phyloP scores from a whole-genome alignment of 768 basidiomycete species.

The Strobilomyces echinocephalus region DNA sequence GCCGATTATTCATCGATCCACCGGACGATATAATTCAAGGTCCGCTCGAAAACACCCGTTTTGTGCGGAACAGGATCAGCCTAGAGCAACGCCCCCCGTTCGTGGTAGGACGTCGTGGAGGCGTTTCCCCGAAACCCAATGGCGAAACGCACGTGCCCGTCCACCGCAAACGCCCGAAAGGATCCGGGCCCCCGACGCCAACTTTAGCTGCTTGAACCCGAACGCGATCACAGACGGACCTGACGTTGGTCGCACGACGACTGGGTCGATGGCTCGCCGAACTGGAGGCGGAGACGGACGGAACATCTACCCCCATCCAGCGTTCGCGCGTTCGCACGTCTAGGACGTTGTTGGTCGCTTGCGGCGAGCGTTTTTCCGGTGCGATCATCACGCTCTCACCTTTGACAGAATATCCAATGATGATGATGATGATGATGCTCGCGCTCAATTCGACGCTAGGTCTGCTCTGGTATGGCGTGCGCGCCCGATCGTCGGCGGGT shows the following conservation, averaged over 20 bases:
- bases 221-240: too few species aligned
- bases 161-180: neutral
- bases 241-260: too few species aligned
- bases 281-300: neutral
- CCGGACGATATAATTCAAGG: neutral
- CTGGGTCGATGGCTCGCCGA: neutral
- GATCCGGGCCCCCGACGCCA: conserved; percentile 6
- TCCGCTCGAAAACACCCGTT: conserved; percentile 11
- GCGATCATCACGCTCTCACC: conserved; percentile 2
- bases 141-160: neutral
- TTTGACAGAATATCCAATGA: neutral
- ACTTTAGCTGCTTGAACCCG: neutral
- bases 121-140: conserved; percentile 2
- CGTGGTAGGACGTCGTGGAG: neutral
- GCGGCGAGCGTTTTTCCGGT: neutral
- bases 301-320: conserved; percentile 6
- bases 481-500: neutral
- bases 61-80: conserved; percentile 3
- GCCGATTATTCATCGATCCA: neutral
- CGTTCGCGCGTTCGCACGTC: neutral
- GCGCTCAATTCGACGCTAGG: too few species aligned
- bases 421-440: neutral
- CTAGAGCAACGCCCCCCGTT: neutral
- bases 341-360: neutral
- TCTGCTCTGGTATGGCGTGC: neutral